Percentiles rank a stretch among this genome's conserved stretches.
Evolutionary conservation across 164 flowering plant genomes (phyloP).

Genomic region (Vitis rotundifolia): DNA sequence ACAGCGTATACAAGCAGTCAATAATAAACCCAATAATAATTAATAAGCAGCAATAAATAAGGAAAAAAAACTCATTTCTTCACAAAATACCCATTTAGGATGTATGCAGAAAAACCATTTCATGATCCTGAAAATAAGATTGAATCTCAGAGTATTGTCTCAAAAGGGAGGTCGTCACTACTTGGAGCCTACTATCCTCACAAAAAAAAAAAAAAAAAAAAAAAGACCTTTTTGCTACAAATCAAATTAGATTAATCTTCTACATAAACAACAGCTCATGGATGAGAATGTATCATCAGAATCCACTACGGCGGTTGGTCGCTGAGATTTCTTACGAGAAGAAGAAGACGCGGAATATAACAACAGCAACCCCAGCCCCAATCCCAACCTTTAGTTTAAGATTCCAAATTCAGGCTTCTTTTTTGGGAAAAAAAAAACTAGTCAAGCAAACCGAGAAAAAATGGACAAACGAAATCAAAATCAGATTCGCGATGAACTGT

Average conservation of each 20-base stretch:
- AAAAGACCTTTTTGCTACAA: background rate
- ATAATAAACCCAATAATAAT: too few relatives aligned
- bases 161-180: background rate
- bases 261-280: background rate
- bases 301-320: background rate
- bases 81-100: background rate
- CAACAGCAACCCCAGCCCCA: background rate
- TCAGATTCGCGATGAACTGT: too few relatives aligned
- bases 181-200: background rate
- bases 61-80: background rate
- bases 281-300: background rate
- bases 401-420: background rate
- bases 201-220: too few relatives aligned
- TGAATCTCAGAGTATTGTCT: background rate
- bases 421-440: background rate
- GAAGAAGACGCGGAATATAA: background rate
- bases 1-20: too few relatives aligned
- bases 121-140: background rate
- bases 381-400: background rate
- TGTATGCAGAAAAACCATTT: background rate
- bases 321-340: background rate
- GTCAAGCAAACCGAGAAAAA: background rate
- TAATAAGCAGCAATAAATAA: too few relatives aligned
- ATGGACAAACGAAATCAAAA: too few relatives aligned
- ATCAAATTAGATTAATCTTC: background rate